Percentiles rank a stretch among this genome's conserved stretches.
phyloP scores from a whole-genome alignment of 2,329 filamentous ascomycete species.

The Diaporthe velutina region DNA sequence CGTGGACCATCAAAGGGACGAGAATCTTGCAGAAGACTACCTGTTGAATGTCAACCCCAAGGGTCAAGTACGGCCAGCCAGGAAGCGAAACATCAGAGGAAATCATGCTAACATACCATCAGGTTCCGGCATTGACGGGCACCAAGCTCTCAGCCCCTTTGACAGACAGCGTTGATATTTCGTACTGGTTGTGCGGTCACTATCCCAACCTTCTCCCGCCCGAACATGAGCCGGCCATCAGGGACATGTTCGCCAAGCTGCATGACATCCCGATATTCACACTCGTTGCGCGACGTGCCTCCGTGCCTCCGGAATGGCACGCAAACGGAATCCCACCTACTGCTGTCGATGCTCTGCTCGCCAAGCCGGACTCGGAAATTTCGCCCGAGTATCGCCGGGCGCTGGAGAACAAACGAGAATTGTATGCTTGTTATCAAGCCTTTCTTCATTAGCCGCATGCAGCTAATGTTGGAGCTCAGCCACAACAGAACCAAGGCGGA shows the following conservation, averaged over 20 bases:
- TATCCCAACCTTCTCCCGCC: not conserved
- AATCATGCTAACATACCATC: not conserved
- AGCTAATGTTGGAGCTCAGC: not conserved
- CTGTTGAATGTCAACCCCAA: conserved; percentile 4
- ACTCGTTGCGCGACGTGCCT: not conserved
- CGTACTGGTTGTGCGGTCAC: conserved; percentile 9
- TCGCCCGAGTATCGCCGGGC: not conserved
- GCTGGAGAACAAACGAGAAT: conserved; percentile 7
- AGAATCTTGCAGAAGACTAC: conserved; percentile 14
- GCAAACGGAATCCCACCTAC: not conserved
- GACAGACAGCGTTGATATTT: conserved; percentile 8
- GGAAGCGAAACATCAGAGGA: not conserved
- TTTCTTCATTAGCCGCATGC: not conserved
- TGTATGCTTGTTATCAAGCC: not conserved
- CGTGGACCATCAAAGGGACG: not conserved
- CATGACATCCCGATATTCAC: not conserved
- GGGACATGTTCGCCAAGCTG: not conserved
- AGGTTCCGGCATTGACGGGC: conserved; percentile 1
- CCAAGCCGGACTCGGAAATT: not conserved
- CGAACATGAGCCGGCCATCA: not conserved
- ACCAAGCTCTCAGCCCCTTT: not conserved
- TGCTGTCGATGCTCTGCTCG: not conserved
- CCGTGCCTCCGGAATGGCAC: not conserved
- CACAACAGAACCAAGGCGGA: not conserved
- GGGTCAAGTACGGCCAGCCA: conserved; percentile 2